A percentile compares a stretch with the other conserved stretches of the same genome.
These are phyloP conservation scores for Rhynchospora tenuis DNA, from an alignment of 176 grass and related monocot genomes.

Conservation along the genomic window DNA sequence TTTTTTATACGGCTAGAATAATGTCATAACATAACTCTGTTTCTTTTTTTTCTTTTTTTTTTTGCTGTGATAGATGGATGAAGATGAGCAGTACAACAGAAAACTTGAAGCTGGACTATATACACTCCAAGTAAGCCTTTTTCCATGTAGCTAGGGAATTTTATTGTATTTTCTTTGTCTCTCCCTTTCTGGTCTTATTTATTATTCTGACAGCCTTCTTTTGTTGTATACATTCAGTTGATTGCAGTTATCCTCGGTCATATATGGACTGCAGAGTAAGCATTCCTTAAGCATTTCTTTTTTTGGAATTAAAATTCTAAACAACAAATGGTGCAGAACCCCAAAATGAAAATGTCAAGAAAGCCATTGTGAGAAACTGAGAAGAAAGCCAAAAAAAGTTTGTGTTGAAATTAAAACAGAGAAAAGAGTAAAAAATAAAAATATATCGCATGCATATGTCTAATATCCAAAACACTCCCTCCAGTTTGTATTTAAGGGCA, in stretches of 20 bases:
- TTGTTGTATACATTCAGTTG: constrained; percentile 47
- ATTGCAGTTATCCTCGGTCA: constrained; percentile 88
- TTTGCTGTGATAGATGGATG: constrained; percentile 62
- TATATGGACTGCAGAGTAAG: constrained; percentile 94
- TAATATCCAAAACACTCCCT: background rate
- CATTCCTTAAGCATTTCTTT: background rate
- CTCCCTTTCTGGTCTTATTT: constrained; percentile 5
- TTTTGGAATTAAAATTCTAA: background rate
- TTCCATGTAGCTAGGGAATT: background rate
- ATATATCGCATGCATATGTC: background rate
- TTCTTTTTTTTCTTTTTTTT: background rate
- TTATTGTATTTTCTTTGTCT: background rate
- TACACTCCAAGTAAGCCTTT: constrained; percentile 69
- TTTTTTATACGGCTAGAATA: background rate
- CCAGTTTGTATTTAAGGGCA: background rate
- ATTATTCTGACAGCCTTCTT: constrained; percentile 15
- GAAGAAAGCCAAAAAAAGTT: background rate
- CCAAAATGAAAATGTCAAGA: background rate
- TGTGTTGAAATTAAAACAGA: background rate
- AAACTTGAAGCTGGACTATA: constrained; percentile 94
- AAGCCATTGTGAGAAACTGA: background rate
- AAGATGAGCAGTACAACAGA: constrained; percentile 77
- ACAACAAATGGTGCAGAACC: background rate
- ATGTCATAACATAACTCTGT: background rate
- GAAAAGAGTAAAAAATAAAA: background rate